Conservation (phyloP, 73 alveolate genomes). For the Symbiodinium natans region DNA sequence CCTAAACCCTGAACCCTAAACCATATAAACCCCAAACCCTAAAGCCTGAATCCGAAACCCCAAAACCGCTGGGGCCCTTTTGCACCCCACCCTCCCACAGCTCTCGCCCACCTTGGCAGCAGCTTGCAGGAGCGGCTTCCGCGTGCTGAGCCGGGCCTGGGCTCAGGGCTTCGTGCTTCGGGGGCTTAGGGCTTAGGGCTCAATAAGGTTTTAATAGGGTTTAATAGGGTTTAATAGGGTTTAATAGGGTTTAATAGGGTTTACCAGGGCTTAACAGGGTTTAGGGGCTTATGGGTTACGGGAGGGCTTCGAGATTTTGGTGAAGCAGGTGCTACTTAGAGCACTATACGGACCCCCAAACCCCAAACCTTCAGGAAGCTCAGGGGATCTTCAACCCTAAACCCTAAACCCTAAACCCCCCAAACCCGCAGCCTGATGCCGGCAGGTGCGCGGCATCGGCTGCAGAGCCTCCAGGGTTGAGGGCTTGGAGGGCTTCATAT, state of each 20-base stretch:
- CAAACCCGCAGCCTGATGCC: constrained; percentile 26
- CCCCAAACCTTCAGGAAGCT: not conserved
- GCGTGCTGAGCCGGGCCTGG: constrained; percentile 8
- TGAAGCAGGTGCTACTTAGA: no score
- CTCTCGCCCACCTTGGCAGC: not conserved
- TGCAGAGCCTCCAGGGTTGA: not conserved
- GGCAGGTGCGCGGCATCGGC: constrained; percentile 69
- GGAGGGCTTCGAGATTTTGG: no score
- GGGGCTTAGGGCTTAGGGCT: not conserved
- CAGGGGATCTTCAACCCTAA: no score
- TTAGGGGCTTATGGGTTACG: no score
- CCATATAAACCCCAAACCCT: not conserved
- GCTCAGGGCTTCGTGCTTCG: not conserved
- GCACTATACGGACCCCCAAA: no score
- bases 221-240: no score
- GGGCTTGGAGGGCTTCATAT: no score
- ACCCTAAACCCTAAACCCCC: not conserved
- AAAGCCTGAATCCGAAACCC: not conserved
- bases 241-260: no score
- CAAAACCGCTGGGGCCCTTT: not conserved
- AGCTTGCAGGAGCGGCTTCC: not conserved
- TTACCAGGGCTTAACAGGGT: no score
- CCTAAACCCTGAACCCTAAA: not conserved
- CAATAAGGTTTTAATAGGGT: no score
- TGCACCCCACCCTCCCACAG: no score